Conservation (phyloP, 1,284 basidiomycete genomes). For the Ceratorhiza oryzae-sativae region DNA sequence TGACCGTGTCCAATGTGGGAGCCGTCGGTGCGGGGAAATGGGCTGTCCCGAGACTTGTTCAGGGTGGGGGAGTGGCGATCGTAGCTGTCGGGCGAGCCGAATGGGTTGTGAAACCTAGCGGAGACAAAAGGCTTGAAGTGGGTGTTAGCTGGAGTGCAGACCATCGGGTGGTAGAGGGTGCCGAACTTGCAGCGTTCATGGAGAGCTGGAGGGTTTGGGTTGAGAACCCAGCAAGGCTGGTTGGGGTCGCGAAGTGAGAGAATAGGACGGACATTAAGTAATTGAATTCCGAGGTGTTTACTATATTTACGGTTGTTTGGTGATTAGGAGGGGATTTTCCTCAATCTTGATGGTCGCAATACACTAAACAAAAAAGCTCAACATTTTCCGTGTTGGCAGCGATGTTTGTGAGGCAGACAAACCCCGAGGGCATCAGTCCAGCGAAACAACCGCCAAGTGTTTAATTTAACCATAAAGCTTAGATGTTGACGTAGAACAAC, state of each 20-base stretch:
- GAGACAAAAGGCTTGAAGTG: slow-evolving; percentile 66
- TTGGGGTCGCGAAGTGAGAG: slow-evolving; percentile 60
- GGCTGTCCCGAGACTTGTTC: slow-evolving; percentile 82
- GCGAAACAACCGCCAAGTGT: too few species aligned
- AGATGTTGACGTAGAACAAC: too few species aligned
- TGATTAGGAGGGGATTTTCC: not conserved
- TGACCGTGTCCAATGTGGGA: slow-evolving; percentile 90
- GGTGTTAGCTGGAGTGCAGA: slow-evolving; percentile 89
- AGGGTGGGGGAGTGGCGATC: slow-evolving; percentile 89
- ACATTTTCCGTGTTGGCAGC: too few species aligned
- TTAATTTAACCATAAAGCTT: too few species aligned
- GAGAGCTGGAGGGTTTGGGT: slow-evolving; percentile 88
- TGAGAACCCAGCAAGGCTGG: slow-evolving; percentile 77
- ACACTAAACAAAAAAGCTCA: not conserved
- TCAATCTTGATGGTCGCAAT: not conserved
- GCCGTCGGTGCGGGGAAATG: slow-evolving; percentile 75
- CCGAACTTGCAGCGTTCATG: slow-evolving; percentile 89
- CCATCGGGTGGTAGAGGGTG: slow-evolving; percentile 91
- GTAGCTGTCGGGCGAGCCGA: slow-evolving; percentile 86
- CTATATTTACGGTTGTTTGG: slow-evolving; percentile 9
- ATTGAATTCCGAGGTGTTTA: not conserved
- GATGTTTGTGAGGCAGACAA: too few species aligned
- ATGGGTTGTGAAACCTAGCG: slow-evolving; percentile 65
- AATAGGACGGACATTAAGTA: not conserved
- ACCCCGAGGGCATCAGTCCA: too few species aligned